Evolutionary conservation across 768 basidiomycete species (phyloP), one percentile per base, ranked within the genome.

Genomic region (Mycena haematopus): DNA sequence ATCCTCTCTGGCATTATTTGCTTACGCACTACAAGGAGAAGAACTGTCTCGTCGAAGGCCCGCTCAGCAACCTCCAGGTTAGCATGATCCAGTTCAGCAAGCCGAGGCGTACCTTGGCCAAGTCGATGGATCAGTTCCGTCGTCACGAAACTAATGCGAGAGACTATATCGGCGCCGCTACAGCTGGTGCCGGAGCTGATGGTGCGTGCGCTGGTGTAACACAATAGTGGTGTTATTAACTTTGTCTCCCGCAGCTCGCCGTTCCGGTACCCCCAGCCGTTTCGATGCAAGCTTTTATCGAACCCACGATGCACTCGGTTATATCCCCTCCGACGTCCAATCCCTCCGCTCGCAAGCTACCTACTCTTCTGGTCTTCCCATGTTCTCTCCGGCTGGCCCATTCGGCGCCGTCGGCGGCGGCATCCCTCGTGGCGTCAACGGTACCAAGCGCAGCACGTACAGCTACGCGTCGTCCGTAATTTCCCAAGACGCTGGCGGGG

Each of bases 81-180:
- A 96, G 95, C 77, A 96, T 99, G 96, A 99, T 99, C 63, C 97
- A 99, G 74, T 98, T 99, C 82, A 95, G 93, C 84, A 96, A 97
- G 78, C 97, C 97, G 33, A 87, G 95, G 60, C 90, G 95, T 56
- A 86, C 94, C 6, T 84, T 96, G 40, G 85, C 83, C 67, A 95
- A 95, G 75, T 90, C 93, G 17, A 91, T 95, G 87, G 93, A 96
- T 66, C 92, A 91, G 60, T 96, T 93, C 85, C 90, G 93, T 60
- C 87, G 96, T 53, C 93, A 96, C 72, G 96, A 98, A 74, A 92
- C 93, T 22, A 92, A 84, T 69, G 96, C 96, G 0, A 86, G 89
- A 56, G 97, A 99, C 68, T 94, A 84, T 69, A 75, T 88, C 57
- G 67, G 77, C 46, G 70, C 71, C 47, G 69, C 80, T 50, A 68